Conservation (phyloP, 345 rosid genomes). For the Eucalyptus brandiana region DNA sequence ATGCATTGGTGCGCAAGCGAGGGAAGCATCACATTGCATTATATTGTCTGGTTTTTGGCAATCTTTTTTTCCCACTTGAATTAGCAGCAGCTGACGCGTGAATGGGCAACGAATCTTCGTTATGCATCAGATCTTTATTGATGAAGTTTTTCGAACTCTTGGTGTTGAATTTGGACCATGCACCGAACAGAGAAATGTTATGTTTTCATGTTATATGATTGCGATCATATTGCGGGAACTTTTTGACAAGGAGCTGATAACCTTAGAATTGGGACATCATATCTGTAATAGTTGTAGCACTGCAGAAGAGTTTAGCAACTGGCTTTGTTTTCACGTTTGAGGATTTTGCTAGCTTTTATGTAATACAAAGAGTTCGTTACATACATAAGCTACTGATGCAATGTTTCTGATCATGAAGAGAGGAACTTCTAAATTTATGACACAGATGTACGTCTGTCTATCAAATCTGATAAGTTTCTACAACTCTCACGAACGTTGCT, state of each 20-base stretch:
- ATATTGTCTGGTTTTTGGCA: not conserved
- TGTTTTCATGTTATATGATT: not conserved
- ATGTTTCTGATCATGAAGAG: not conserved
- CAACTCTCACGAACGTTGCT: not conserved
- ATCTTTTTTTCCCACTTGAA: not conserved
- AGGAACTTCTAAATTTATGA: not conserved
- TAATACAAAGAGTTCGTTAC: not conserved
- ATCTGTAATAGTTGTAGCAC: not conserved
- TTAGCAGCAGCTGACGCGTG: not conserved
- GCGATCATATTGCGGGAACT: not conserved
- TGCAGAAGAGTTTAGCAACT: not conserved
- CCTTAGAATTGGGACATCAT: not conserved
- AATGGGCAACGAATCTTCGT: not conserved
- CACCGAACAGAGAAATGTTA: not conserved
- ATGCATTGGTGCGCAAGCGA: not conserved
- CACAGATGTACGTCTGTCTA: rapidly evolving
- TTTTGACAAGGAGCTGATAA: not conserved
- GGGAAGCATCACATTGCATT: not conserved
- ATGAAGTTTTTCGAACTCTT: not conserved
- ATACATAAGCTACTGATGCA: not conserved
- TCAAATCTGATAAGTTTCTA: too few relatives aligned
- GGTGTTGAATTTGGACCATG: not conserved
- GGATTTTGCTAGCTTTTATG: not conserved
- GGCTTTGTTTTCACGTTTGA: not conserved
- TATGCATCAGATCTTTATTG: too few relatives aligned